Evolutionary conservation across 2,329 filamentous ascomycete genomes (phyloP), one percentile per base, ranked within the genome.

Genomic region (Catunica adiposa): DNA sequence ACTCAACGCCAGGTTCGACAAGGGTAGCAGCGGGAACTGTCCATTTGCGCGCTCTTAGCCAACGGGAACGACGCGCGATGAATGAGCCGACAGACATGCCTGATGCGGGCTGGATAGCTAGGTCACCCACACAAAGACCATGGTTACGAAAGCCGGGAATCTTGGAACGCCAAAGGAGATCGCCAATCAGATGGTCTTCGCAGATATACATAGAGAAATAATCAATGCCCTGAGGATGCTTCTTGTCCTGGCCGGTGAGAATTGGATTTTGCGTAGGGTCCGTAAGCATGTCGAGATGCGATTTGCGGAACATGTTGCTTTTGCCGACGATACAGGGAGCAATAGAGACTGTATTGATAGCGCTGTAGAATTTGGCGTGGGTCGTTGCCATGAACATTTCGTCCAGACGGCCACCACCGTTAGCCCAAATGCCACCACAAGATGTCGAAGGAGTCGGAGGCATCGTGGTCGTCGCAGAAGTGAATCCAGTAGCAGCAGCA

Each of bases 301-400:
- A 86, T 59, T 85, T 86, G 58, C 92, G 85, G 70, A 97, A 98
- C 89, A 98, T 97, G 70, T 94, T 97, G 64, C 88, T 94, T 71
- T 98, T 98, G 53, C 92, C 92, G 22, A 97, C 84, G 57, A 94
- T 84, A 68, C 92, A 98, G 7, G 94, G 92, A 0, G 92, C 92
- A 54, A 97, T 71, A 2, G 85, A 77, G 15, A 96, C 87, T 0
- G 87, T 86, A 69, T 97, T 97, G 75, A 98, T 98, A 59, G 90
- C 92, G 7, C 84, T 84, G 71, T 98, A 98, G 74, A 98, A 97
- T 66, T 98, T 98, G 62, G 89, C 88, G 67, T 98, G 92, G 0
- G 88, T 81, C 0, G 89, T 92, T 0, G 88, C 83, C 76, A 98
- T 85, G 71, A 97, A 98, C 68, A 90, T 80, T 66, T 98, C 92